A percentile compares a stretch with the other conserved stretches of the same genome.
Evolutionary conservation across 139 green algal genomes (phyloP).

Genomic region (Chlorella sp.): DNA sequence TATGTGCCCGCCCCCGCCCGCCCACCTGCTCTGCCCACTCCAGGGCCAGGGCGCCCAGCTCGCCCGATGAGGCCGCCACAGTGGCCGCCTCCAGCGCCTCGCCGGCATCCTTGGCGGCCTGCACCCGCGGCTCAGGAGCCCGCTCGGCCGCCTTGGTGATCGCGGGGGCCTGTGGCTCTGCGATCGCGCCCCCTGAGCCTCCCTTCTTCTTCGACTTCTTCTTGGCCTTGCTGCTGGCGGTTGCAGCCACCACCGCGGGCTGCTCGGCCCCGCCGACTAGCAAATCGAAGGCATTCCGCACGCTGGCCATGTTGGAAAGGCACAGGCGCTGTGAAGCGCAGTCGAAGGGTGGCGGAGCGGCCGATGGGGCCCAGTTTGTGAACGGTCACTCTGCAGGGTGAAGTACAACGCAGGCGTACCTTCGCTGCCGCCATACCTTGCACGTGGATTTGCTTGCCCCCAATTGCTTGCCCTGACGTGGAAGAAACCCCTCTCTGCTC

Average conservation of each 20-base stretch:
- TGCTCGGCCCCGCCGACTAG: not conserved
- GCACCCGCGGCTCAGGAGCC: not conserved
- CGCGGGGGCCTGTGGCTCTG: not conserved
- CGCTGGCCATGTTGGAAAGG: too few species aligned
- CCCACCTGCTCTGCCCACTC: constrained; percentile 30
- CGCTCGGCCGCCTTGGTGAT: not conserved
- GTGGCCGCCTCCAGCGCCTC: constrained; percentile 12
- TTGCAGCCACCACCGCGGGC: not conserved
- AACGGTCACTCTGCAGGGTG: too few species aligned
- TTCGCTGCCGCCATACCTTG: too few species aligned
- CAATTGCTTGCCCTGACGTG: too few species aligned
- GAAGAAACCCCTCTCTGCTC: too few species aligned
- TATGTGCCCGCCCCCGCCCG: not conserved
- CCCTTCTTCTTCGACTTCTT: constrained; percentile 13
- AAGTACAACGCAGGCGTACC: too few species aligned
- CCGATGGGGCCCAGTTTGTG: too few species aligned
- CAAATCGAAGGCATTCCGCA: constrained; percentile 3
- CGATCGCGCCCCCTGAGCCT: not conserved
- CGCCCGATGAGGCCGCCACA: not conserved
- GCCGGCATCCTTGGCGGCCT: not conserved
- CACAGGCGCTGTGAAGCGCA: too few species aligned
- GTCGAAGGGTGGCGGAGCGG: too few species aligned
- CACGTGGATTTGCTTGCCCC: too few species aligned
- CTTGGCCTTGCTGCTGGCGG: not conserved
- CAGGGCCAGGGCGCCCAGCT: constrained; percentile 1